Conservation (phyloP, 1,139 yeast genomes). For the Suhomyces coccinellae region DNA sequence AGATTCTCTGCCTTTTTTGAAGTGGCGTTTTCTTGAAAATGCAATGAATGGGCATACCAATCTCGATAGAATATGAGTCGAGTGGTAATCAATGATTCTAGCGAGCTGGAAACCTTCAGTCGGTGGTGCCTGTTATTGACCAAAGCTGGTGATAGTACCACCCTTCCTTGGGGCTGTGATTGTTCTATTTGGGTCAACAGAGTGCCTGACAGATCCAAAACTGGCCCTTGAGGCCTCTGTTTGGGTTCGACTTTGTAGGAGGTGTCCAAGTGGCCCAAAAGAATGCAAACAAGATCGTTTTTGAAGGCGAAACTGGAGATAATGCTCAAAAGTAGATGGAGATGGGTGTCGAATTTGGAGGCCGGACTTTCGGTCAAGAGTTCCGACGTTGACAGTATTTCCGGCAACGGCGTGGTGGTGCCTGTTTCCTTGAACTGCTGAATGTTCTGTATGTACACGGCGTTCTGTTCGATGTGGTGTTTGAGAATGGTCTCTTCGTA, state of each 20-base stretch:
- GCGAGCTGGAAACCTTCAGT: conserved; percentile 1
- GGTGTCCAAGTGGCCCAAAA: conserved; percentile 37
- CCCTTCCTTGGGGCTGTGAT: conserved; percentile 16
- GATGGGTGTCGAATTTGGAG: conserved; percentile 34
- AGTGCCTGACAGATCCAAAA: background rate
- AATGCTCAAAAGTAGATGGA: conserved; percentile 27
- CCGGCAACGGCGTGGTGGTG: conserved; percentile 24
- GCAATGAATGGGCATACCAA: conserved; percentile 37
- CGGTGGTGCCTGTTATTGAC: background rate
- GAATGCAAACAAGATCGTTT: conserved; percentile 28
- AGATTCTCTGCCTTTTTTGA: conserved; percentile 15
- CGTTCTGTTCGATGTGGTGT: conserved; percentile 32
- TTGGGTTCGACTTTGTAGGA: conserved; percentile 16
- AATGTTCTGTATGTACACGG: conserved; percentile 21
- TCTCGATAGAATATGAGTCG: conserved; percentile 38
- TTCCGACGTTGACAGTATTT: conserved; percentile 34
- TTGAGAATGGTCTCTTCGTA: conserved; percentile 40
- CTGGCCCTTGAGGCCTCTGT: background rate
- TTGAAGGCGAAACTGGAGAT: conserved; percentile 28
- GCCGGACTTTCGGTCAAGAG: conserved; percentile 35
- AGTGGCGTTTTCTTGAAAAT: conserved; percentile 16
- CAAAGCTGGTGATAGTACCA: conserved; percentile 21
- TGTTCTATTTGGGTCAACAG: background rate
- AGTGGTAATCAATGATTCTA: conserved; percentile 26
- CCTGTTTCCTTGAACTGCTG: conserved; percentile 29